Evolutionary conservation across 495 filamentous ascomycete genomes (phyloP).

Genomic region (Zalerion maritima): DNA sequence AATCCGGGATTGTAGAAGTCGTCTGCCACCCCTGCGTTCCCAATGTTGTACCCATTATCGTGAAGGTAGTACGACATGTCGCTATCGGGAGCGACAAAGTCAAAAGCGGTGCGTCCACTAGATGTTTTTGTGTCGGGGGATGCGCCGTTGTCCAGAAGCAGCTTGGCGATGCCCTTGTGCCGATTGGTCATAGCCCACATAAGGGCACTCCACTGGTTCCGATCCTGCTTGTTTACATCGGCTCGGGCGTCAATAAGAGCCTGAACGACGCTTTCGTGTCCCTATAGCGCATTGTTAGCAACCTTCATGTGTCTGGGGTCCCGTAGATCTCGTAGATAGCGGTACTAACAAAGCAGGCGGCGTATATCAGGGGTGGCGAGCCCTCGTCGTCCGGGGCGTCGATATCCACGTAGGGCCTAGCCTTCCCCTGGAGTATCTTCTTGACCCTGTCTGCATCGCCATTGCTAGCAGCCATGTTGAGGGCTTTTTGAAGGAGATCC

Average conservation of each 20-base stretch:
- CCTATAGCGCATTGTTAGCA: slow-evolving; percentile 36
- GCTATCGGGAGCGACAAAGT: slow-evolving; percentile 87
- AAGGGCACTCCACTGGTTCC: slow-evolving; percentile 90
- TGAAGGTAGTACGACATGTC: slow-evolving; percentile 93
- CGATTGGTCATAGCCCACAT: slow-evolving; percentile 99
- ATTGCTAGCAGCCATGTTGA: slow-evolving; percentile 96
- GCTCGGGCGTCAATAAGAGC: slow-evolving; percentile 75
- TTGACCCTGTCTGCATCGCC: slow-evolving; percentile 73
- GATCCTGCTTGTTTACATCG: slow-evolving; percentile 86
- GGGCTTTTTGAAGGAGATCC: slow-evolving; percentile 63
- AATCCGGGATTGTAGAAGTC: slow-evolving; percentile 94
- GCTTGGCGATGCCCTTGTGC: slow-evolving; percentile 88
- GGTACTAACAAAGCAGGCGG: slow-evolving; percentile 85
- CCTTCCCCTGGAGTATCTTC: slow-evolving; percentile 61
- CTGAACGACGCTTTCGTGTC: slow-evolving; percentile 80
- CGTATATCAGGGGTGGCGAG: slow-evolving; percentile 89
- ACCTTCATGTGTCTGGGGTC: background rate
- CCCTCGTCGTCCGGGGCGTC: slow-evolving; percentile 90
- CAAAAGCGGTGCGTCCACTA: slow-evolving; percentile 86
- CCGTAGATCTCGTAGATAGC: slow-evolving; percentile 3
- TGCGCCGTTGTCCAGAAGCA: slow-evolving; percentile 81
- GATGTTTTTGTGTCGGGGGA: slow-evolving; percentile 92
- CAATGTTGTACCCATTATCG: slow-evolving; percentile 83
- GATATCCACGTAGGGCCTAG: slow-evolving; percentile 66
- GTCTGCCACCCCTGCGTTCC: slow-evolving; percentile 69